Evolutionary conservation across 1,284 basidiomycete genomes (phyloP), one percentile per base, ranked within the genome.

Genomic region (Marasmius sp.): DNA sequence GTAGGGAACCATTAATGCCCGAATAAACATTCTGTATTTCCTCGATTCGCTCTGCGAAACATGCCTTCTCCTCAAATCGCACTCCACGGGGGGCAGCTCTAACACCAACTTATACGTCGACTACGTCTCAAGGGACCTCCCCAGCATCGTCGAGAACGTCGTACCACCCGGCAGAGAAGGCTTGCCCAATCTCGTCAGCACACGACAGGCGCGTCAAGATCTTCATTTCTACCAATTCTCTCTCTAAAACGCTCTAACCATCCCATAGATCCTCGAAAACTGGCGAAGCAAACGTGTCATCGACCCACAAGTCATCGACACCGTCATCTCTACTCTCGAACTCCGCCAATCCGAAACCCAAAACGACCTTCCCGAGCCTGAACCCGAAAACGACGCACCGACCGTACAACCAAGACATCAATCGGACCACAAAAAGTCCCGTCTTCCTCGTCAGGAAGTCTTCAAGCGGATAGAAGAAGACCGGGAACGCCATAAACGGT

Each of bases 391-490:
- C 43, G 65, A 60, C 33, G 62, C 68, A 6, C 55, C 72, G 11
- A 60, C 69, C 9, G 66, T 68, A 16, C 37, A 47, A 51, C 33
- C n/a, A 2, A 45, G 48, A n/a, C 27, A 27, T 5, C 27, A 27
- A 27, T 27, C 27, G 27, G 2, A 27, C 27, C 56, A 61, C 20
- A 55, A 68, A 63, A 64, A 73, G 58, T 70, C 74, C 57, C 71
- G 66, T 74, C 87, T 87, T 67, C 86, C 77, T 54, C 84, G 77
- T 58, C 72, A 80, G 47, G 94, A 97, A 63, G 87, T 95, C 33
- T 85, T 95, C 65, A 88, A 91, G 51, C 88, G 95, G 4, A 97
- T 98, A 64, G 95, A 98, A 73, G 95, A 97, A 69, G 96, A 98
- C 73, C 83, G 95, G 1, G 95, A 98, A 72, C 85, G 96, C 66